Evolutionary conservation across 129 eudicot genomes (phyloP), one percentile per base, ranked within the genome.

Genomic region (Daucus carota): DNA sequence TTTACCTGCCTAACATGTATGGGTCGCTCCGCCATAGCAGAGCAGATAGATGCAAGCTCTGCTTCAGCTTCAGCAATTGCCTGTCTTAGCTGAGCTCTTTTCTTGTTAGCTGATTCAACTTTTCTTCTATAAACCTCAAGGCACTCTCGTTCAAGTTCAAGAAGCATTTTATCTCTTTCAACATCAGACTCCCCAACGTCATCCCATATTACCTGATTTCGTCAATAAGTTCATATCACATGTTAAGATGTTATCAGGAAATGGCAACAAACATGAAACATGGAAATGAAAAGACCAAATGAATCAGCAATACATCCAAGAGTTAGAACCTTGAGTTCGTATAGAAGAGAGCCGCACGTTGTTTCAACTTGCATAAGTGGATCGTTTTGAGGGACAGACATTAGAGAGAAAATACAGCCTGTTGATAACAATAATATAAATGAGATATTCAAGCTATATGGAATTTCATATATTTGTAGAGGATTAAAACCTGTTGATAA

Each of bases 181-280:
- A 73, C 75, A 77, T 95, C 96, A 5, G 89, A 42, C 82, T 91
- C 99, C n/a, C 99, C 99, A 73, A 95, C 90, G 81, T 95, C 99
- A 75, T 92, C 92, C 99, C 99, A 95, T 77, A 95, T 91, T 68
- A 83, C 82, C 99, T 95, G 75, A 70, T 77, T 68, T 28, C 31
- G 36, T 26, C 69, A 76, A 62, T 45, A 69, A 52, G 63, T 76
- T 65, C 73, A 38, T 42, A 70, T 54, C 5, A 48, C 16, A 76
- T 59, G 16, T 2, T 70, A 72, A 12, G 20, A 40, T 28, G 71
- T 45, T 36, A 48, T 46, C 41, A 31, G 74, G 24, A n/a, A 41
- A 22, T 22, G 80, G 14, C 11, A 42, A 60, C 29, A 72, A 73
- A 57, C 48, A 12, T 66, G 62, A 54, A 71, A n/a, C 32, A 17